phyloP scores from a whole-genome alignment of 2,329 filamentous ascomycete genomes.

The Canariomyces notabilis region DNA sequence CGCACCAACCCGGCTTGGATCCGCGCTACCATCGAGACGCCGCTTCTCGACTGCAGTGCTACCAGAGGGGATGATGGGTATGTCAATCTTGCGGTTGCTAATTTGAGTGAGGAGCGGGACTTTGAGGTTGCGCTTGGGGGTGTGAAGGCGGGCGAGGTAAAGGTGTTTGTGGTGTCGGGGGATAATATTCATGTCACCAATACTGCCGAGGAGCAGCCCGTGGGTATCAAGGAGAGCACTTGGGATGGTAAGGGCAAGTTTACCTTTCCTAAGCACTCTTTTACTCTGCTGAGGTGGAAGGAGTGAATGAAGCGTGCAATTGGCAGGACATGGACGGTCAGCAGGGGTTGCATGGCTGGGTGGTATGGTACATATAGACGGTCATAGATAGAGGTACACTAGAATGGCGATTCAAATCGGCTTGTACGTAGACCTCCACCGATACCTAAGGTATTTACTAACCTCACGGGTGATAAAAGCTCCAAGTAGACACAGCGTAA shows the following conservation, averaged over 20 bases:
- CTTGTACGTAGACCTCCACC: too few relatives aligned
- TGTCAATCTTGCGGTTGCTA: slow-evolving; percentile 66
- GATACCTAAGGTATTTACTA: too few relatives aligned
- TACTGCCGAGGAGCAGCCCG: slow-evolving; percentile 56
- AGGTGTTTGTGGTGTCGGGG: slow-evolving; percentile 60
- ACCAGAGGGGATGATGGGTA: slow-evolving; percentile 52
- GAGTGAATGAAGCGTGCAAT: too few relatives aligned
- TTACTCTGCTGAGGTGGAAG: slow-evolving; percentile 55
- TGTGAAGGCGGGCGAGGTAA: slow-evolving; percentile 43
- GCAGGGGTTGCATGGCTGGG: too few relatives aligned
- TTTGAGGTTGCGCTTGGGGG: slow-evolving; percentile 59
- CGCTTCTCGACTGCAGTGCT: slow-evolving; percentile 66
- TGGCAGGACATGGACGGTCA: too few relatives aligned
- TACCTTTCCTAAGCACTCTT: slow-evolving; percentile 63
- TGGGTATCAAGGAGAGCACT: slow-evolving; percentile 40
- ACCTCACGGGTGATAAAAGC: too few relatives aligned
- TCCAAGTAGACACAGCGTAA: too few relatives aligned
- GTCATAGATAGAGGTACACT: too few relatives aligned
- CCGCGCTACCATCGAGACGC: slow-evolving; percentile 59
- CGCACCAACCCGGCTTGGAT: slow-evolving; percentile 63
- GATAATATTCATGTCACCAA: slow-evolving; percentile 55
- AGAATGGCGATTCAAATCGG: too few relatives aligned
- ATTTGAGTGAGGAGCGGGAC: slow-evolving; percentile 57
- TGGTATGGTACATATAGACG: too few relatives aligned
- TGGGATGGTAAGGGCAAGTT: slow-evolving; percentile 62